Percentiles rank a stretch among this genome's conserved stretches.
Conservation (phyloP, 2,329 filamentous ascomycete genomes). For the Akanthomyces muscarius region DNA sequence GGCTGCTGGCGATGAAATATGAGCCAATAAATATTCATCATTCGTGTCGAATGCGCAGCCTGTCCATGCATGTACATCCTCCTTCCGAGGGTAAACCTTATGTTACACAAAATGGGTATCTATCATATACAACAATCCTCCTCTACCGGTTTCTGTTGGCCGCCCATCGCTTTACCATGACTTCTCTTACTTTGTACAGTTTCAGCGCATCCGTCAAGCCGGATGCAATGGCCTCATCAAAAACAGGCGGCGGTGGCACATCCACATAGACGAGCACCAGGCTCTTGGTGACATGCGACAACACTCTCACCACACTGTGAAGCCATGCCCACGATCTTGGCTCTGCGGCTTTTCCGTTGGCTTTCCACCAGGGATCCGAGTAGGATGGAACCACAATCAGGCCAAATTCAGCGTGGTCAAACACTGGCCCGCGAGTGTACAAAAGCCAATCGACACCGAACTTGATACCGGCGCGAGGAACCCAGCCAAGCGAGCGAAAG, state of each 20-base stretch:
- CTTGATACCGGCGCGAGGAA: constrained; percentile 86
- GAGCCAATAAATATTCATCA: not conserved
- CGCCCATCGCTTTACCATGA: constrained; percentile 78
- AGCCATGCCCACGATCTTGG: constrained; percentile 72
- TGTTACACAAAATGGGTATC: constrained; percentile 15
- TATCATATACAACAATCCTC: constrained; percentile 14
- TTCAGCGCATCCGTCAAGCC: constrained; percentile 62
- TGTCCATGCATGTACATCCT: not conserved
- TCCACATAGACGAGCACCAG: constrained; percentile 89
- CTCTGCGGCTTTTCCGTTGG: constrained; percentile 46
- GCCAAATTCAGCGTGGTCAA: constrained; percentile 92
- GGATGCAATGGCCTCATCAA: constrained; percentile 39
- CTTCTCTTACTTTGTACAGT: constrained; percentile 73
- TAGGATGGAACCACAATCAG: constrained; percentile 82
- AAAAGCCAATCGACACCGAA: constrained; percentile 94
- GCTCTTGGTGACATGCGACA: constrained; percentile 86
- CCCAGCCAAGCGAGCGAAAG: constrained; percentile 93
- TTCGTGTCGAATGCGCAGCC: not conserved
- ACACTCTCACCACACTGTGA: constrained; percentile 83
- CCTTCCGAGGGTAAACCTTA: not conserved
- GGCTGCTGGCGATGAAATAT: not conserved
- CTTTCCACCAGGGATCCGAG: constrained; percentile 67
- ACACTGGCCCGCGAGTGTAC: constrained; percentile 88
- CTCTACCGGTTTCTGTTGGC: constrained; percentile 64
- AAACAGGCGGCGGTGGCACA: constrained; percentile 64